Evolutionary conservation across 139 green algal species (phyloP).

Genomic region (Volvox africanus): DNA sequence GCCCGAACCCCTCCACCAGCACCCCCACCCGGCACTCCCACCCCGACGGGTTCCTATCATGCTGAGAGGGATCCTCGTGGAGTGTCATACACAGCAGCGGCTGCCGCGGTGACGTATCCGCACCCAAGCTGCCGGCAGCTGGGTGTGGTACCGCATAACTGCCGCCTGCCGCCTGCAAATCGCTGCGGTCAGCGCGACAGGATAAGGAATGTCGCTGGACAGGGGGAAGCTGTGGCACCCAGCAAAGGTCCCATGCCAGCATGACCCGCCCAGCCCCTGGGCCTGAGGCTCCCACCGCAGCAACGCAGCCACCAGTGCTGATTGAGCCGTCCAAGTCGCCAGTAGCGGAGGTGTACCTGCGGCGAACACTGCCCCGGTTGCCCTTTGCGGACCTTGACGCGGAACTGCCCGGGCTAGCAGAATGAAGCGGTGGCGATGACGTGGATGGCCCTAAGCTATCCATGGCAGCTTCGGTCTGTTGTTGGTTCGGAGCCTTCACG

Average conservation of each 20-base stretch:
- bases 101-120: neutral
- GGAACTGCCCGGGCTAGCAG: too few species aligned
- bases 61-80: neutral
- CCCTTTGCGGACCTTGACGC: too few species aligned
- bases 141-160: neutral
- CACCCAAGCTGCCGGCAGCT: neutral
- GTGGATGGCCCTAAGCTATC: neutral
- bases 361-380: too few species aligned
- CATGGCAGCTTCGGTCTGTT: neutral
- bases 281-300: too few species aligned
- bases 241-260: conserved; percentile 23
- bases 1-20: neutral
- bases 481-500: neutral
- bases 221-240: neutral
- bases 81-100: conserved; percentile 33
- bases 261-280: neutral
- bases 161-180: neutral
- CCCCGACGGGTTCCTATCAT: neutral
- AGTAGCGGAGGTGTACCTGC: neutral
- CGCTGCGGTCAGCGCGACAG: neutral
- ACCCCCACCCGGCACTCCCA: conserved; percentile 22
- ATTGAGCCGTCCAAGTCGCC: neutral
- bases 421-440: neutral
- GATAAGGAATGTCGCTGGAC: too few species aligned
- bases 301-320: too few species aligned